Base-by-base conservation (phyloP, 2,329 filamentous ascomycete species). In the Sordariomycetes sp. region DNA sequence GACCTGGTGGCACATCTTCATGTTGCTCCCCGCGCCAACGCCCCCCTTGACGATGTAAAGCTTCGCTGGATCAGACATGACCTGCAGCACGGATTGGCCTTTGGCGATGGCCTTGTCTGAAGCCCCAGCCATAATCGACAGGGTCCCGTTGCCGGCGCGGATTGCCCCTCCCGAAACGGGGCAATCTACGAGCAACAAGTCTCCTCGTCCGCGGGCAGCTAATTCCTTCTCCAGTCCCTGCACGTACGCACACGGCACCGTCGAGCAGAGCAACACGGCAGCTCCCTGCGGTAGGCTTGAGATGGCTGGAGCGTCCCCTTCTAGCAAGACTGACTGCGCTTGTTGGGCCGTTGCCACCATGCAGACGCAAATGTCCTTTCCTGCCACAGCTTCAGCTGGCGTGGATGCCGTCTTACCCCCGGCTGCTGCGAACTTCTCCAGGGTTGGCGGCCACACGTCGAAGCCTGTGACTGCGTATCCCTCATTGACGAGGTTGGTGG, bases 331-430 rank as follows among this genome's bases (percentile, higher is more conserved):
- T 0, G 64, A 59, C 40, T 82, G 72, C 8, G 75, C 80, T 51
- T 86, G 82, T 26, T 72, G 67, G 3, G 79, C 75, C 0, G 80
- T 84, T 7, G 82, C 82, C 1, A 87, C 82, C 82, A 87, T 86
- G 53, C 77, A 77, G 20, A 86, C 68, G 47, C 80, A 76, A 52
- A 73, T 77, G 17, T 65, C 46, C 43, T 73, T 76, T 23, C 63
- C 68, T 30, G 60, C 58, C 12, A 80, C 82, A 1, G 79, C 75
- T 10, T 75, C 75, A 21, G 69, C 64, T 3, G 80, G 71, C 0
- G 77, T 77, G 0, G 67, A 58, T 0, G 77, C 74, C 1, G 70
- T 61, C 4, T 58, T 63, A 14, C 81, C 80, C 30, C 81, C 80
- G 0, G 75, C 76, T 4, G 66, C 57, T 27, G 67, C 58, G 61